Evolutionary conservation across 2,329 filamentous ascomycete species (phyloP).

Genomic region (Diaporthe vaccinii): DNA sequence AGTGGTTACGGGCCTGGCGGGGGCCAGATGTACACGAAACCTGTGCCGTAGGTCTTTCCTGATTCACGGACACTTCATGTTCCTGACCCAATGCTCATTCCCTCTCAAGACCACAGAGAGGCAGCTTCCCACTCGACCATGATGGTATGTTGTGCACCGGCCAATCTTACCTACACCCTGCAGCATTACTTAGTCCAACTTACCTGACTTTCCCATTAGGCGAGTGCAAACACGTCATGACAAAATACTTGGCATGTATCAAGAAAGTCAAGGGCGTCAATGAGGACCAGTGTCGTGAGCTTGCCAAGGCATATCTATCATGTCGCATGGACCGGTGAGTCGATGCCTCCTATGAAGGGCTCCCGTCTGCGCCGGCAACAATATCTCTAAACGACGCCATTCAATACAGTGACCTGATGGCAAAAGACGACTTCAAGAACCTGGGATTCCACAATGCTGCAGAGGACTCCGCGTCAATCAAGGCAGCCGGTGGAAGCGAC

Average conservation of each 20-base stretch:
- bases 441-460: conserved; percentile 77
- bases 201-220: conserved; percentile 61
- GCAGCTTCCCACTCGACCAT: conserved; percentile 96
- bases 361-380: background rate
- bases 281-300: conserved; percentile 83
- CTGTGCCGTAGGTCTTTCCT: conserved; percentile 49
- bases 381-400: background rate
- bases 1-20: conserved; percentile 51
- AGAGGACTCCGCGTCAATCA: conserved; percentile 47
- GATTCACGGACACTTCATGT: background rate
- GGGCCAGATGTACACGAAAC: conserved; percentile 49
- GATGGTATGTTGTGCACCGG: conserved; percentile 66
- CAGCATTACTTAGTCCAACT: conserved; percentile 19
- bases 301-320: conserved; percentile 89
- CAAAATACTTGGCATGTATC: conserved; percentile 86
- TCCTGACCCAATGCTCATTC: conserved; percentile 7
- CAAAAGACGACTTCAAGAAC: conserved; percentile 94
- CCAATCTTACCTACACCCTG: background rate
- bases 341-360: background rate
- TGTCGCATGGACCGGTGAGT: conserved; percentile 95
- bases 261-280: conserved; percentile 88
- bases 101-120: conserved; percentile 80
- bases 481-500: conserved; percentile 45
- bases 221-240: conserved; percentile 94
- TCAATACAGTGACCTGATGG: conserved; percentile 86